Base-by-base conservation (phyloP, 2,329 filamentous ascomycete genomes). In the Fusarium bactridioides region DNA sequence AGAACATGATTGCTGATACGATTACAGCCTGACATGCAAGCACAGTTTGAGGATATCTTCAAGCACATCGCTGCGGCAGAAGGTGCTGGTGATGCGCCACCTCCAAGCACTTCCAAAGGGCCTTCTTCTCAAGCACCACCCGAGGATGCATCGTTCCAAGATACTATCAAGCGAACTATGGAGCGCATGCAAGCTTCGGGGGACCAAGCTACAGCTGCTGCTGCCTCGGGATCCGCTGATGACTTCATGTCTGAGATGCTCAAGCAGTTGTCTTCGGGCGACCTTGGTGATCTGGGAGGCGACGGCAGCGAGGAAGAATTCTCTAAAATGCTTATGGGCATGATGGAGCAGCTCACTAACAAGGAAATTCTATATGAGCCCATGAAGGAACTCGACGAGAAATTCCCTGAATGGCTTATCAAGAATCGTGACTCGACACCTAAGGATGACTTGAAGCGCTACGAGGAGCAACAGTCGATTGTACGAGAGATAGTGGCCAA, bases 301-400 rank as follows among this genome's bases (percentile, higher is more conserved):
- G 91, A 89, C 15, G 83, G 82, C 41, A 78, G 80, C 56, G 94
- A 98, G 63, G 94, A 96, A 76, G 94, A 97, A 76, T 93, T 98
- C 77, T 94, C 94, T 64, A 95, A 97, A 84, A 94, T 98, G 90
- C 89, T 99, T 67, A 90, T 97, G 87, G 93, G 93, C 60, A 97
- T 98, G 94, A 98, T 99, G 95, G 94, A 98, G 83, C 95, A 99
- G 82, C 87, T 99, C 71, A 98, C 96, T 7, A 97, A 97, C 82
- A 98, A 97, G 85, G 96, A 98, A 76, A 98, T 99, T 71, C 84
- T 99, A 56, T 98, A 98, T 80, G 95, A 99, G 84, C 96, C 96
- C 5, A 98, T 99, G 94, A 97, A 97, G 85, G 96, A 99, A 83
- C 85, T 99, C 53, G 85, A 97, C 80, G 92, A 94, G 59, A 98